A percentile compares a stretch with the other conserved stretches of the same genome.
Conservation (phyloP, 495 filamentous ascomycete genomes). For the Xylaria flabelliformis region DNA sequence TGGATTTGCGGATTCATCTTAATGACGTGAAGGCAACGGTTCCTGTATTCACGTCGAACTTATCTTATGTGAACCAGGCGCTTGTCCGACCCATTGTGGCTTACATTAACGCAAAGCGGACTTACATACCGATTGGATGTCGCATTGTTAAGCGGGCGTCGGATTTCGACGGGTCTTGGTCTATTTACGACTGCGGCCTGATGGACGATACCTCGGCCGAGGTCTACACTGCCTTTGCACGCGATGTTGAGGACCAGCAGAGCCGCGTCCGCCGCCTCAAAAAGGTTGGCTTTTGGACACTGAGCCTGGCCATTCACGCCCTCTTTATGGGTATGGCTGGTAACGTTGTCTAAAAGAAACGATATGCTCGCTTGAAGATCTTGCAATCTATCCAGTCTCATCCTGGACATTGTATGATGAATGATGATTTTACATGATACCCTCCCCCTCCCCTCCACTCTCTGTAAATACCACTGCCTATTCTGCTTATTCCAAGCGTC, state of each 20-base stretch:
- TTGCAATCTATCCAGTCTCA: not conserved
- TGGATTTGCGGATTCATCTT: conserved; percentile 88
- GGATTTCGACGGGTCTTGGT: conserved; percentile 97
- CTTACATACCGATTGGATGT: conserved; percentile 94
- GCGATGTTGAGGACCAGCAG: conserved; percentile 84
- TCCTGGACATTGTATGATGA: not conserved
- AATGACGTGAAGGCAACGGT: conserved; percentile 92
- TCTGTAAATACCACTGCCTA: conserved; percentile 18
- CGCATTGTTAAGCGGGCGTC: conserved; percentile 84
- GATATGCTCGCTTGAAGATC: not conserved
- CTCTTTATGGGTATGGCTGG: conserved; percentile 94
- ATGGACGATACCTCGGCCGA: conserved; percentile 96
- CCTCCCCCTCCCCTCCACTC: not conserved
- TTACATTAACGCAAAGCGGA: conserved; percentile 92
- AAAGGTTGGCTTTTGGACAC: conserved; percentile 95
- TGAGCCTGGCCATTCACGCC: conserved; percentile 90
- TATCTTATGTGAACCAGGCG: conserved; percentile 95
- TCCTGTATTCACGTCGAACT: conserved; percentile 83
- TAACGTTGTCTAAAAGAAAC: conserved; percentile 60
- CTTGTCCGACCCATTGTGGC: conserved; percentile 97
- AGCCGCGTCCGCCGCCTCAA: conserved; percentile 85
- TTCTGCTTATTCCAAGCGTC: not conserved
- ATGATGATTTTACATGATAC: conserved; percentile 16
- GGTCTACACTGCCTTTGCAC: conserved; percentile 90
- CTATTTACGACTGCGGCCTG: conserved; percentile 88